phyloP scores from a whole-genome alignment of 1,139 yeast genomes.

The Geotrichum australiense region DNA sequence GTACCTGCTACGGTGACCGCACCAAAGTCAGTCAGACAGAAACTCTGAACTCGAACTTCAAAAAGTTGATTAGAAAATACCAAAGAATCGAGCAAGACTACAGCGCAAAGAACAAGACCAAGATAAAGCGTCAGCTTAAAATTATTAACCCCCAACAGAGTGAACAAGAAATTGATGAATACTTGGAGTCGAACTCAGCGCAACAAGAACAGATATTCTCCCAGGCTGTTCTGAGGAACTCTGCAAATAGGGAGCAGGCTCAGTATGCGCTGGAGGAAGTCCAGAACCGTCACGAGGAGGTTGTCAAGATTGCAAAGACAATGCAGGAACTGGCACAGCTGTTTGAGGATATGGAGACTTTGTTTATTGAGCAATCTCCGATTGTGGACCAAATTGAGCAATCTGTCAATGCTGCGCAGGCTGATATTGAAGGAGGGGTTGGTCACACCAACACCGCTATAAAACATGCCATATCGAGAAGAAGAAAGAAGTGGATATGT shows the following conservation, averaged over 20 bases:
- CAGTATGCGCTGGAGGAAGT: slow-evolving; percentile 92
- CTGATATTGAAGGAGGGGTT: slow-evolving; percentile 87
- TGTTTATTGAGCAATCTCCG: slow-evolving; percentile 93
- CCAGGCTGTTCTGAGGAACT: slow-evolving; percentile 73
- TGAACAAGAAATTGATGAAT: slow-evolving; percentile 66
- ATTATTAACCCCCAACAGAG: slow-evolving; percentile 83
- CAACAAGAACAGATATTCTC: slow-evolving; percentile 73
- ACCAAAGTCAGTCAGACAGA: slow-evolving; percentile 89
- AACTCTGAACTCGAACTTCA: slow-evolving; percentile 75
- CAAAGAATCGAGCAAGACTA: slow-evolving; percentile 81
- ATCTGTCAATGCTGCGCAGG: slow-evolving; percentile 76
- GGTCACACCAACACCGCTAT: slow-evolving; percentile 92
- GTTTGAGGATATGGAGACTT: slow-evolving; percentile 92
- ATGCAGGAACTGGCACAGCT: slow-evolving; percentile 94
- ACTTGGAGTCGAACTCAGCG: slow-evolving; percentile 10
- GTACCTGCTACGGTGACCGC: slow-evolving; percentile 58
- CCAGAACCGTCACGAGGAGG: slow-evolving; percentile 91
- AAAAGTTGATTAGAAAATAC: slow-evolving; percentile 79
- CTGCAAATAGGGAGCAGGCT: slow-evolving; percentile 95
- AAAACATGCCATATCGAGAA: slow-evolving; percentile 77
- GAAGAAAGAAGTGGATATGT: slow-evolving; percentile 90
- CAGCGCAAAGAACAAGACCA: slow-evolving; percentile 75
- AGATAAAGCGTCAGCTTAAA: slow-evolving; percentile 87
- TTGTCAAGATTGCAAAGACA: slow-evolving; percentile 88
- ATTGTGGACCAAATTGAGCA: slow-evolving; percentile 77